Evolutionary conservation across 257 asterid species (phyloP).

Genomic region (Buddleja alternifolia): DNA sequence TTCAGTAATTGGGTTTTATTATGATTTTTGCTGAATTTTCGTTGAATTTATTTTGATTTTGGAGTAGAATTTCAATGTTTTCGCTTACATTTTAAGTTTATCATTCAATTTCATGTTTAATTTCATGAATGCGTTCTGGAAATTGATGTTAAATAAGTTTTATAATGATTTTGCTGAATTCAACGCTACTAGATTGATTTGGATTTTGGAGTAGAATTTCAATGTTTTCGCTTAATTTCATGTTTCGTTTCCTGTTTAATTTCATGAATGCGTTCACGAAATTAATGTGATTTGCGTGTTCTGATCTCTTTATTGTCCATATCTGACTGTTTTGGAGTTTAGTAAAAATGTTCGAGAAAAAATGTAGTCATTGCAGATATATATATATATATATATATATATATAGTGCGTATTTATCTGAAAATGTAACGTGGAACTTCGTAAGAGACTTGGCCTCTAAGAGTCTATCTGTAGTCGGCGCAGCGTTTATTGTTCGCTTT

Average conservation of each 20-base stretch:
- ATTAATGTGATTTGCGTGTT: constrained; percentile 36
- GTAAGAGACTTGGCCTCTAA: constrained; percentile 6
- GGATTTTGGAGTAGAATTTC: constrained; percentile 18
- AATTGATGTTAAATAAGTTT: too few relatives aligned
- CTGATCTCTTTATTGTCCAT: constrained; percentile 11
- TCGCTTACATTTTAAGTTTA: constrained; percentile 30
- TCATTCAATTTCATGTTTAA: constrained; percentile 23
- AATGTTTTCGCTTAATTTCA: constrained; percentile 20
- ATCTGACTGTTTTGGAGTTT: constrained; percentile 30
- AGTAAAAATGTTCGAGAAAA: constrained; percentile 29
- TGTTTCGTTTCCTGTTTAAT: constrained; percentile 13
- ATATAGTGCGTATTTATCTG: constrained; percentile 11
- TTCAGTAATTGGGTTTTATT: background rate
- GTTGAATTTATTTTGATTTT: constrained; percentile 17
- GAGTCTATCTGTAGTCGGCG: constrained; percentile 30
- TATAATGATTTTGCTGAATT: too few relatives aligned
- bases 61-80: constrained; percentile 2
- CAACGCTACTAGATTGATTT: too few relatives aligned
- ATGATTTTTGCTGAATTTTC: constrained; percentile 4
- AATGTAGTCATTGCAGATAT: constrained; percentile 26
- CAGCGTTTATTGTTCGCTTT: constrained; percentile 14
- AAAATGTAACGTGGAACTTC: background rate
- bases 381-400: background rate
- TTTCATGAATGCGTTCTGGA: too few relatives aligned
- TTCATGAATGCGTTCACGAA: constrained; percentile 3